Conservation (phyloP, 331 rosid genomes). For the Cydonia oblonga region DNA sequence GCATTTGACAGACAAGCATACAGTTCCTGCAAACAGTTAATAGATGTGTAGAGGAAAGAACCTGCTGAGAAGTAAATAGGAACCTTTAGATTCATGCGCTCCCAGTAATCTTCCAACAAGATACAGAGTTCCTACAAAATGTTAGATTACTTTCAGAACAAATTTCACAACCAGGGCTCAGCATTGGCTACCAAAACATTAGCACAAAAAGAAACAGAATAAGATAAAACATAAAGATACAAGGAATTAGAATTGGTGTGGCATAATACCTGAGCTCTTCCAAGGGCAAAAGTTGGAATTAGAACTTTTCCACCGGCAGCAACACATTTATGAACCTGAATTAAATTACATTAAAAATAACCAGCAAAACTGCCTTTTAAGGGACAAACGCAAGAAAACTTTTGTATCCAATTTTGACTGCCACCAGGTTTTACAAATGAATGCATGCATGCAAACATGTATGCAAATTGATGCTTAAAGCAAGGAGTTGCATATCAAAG, state of each 20-base stretch:
- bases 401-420: not conserved
- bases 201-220: not conserved
- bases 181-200: not conserved
- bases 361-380: not conserved
- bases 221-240: not conserved
- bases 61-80: conserved; percentile 95
- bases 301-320: conserved; percentile 87
- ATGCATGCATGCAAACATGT: not conserved
- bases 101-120: conserved; percentile 94
- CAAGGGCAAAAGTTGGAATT: conserved; percentile 90
- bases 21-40: conserved; percentile 1
- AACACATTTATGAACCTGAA: conserved; percentile 74
- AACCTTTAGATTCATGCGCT: conserved; percentile 83
- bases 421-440: not conserved
- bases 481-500: not conserved
- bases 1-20: not conserved
- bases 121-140: conserved; percentile 70
- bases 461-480: not conserved
- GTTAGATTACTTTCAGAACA: conserved; percentile 1
- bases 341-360: not conserved
- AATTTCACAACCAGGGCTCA: not conserved
- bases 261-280: conserved; percentile 83
- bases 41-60: conserved; percentile 1
- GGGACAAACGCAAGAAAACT: too few species aligned
- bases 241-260: not conserved